These are phyloP conservation scores for Amanita rubescens DNA, from an alignment of 768 basidiomycete genomes.

Conservation along the genomic window DNA sequence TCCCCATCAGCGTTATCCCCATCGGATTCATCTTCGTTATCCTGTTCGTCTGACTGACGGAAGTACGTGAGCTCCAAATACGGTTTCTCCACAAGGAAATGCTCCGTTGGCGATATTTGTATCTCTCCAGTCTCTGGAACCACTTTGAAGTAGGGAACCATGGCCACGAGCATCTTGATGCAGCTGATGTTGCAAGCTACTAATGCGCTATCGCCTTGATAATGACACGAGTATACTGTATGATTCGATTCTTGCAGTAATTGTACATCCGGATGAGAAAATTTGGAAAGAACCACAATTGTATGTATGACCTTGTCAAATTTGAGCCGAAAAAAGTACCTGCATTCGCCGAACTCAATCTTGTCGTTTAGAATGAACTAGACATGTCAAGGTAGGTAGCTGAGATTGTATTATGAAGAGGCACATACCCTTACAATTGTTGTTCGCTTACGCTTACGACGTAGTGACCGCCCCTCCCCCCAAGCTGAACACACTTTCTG, in stretches of 20 bases:
- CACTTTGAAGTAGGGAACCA: slow-evolving; percentile 14
- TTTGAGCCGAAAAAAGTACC: slow-evolving; percentile 14
- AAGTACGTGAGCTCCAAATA: slow-evolving; percentile 13
- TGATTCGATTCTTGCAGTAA: slow-evolving; percentile 14
- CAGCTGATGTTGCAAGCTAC: slow-evolving; percentile 10
- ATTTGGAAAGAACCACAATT: slow-evolving; percentile 17
- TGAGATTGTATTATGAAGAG: not conserved
- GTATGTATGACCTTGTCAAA: not conserved
- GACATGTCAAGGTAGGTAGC: not conserved
- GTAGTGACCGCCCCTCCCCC: slow-evolving; percentile 14
- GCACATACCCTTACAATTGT: slow-evolving; percentile 18
- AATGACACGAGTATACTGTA: slow-evolving; percentile 13
- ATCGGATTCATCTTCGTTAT: not conserved
- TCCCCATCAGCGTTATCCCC: not conserved
- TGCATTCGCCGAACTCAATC: slow-evolving; percentile 15
- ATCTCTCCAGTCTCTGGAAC: not conserved
- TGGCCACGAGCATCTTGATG: slow-evolving; percentile 18
- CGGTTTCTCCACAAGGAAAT: slow-evolving; percentile 19
- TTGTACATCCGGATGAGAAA: slow-evolving; percentile 12
- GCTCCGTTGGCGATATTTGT: not conserved
- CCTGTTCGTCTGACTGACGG: not conserved
- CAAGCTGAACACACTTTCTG: slow-evolving; percentile 20
- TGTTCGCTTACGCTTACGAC: slow-evolving; percentile 7
- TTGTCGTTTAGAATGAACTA: not conserved
- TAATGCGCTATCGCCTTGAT: slow-evolving; percentile 10